Conservation (phyloP, 2,329 filamentous ascomycete genomes). For the Penicillium expansum region DNA sequence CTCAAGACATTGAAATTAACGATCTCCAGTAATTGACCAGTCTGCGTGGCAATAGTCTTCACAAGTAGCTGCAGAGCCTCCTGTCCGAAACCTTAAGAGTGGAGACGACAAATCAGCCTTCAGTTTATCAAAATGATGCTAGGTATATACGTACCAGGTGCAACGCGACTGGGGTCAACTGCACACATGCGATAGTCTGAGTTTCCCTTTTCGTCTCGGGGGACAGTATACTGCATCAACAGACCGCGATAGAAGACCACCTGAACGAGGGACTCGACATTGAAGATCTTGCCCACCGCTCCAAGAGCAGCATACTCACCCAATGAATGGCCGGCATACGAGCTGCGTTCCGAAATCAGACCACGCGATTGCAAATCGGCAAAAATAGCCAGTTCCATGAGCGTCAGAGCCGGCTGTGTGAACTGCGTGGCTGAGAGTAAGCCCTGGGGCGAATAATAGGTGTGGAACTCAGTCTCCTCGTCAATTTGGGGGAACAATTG, state of each 20-base stretch:
- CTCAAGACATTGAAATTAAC: conserved; percentile 81
- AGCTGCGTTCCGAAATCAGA: conserved; percentile 58
- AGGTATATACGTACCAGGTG: too few relatives aligned
- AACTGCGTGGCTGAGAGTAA: conserved; percentile 66
- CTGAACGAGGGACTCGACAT: too few relatives aligned
- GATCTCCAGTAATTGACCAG: conserved; percentile 70
- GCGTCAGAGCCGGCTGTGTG: conserved; percentile 88
- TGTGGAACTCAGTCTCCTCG: not conserved
- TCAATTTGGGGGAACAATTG: not conserved
- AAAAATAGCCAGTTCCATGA: conserved; percentile 65
- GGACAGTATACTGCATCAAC: not conserved
- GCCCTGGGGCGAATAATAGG: not conserved
- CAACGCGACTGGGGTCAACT: not conserved
- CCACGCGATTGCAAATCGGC: conserved; percentile 66
- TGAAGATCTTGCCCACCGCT: too few relatives aligned
- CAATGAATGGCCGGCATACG: not conserved
- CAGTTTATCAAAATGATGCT: too few relatives aligned
- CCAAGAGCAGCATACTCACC: not conserved
- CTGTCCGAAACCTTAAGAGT: not conserved
- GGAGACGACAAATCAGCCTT: too few relatives aligned
- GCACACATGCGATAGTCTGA: not conserved
- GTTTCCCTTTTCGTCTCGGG: not conserved
- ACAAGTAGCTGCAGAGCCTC: conserved; percentile 45
- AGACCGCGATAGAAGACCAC: not conserved
- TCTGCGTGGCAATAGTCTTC: too few relatives aligned